These are phyloP conservation scores for Collybiopsis luxurians DNA, from an alignment of 768 basidiomycete genomes.

Conservation along the genomic window DNA sequence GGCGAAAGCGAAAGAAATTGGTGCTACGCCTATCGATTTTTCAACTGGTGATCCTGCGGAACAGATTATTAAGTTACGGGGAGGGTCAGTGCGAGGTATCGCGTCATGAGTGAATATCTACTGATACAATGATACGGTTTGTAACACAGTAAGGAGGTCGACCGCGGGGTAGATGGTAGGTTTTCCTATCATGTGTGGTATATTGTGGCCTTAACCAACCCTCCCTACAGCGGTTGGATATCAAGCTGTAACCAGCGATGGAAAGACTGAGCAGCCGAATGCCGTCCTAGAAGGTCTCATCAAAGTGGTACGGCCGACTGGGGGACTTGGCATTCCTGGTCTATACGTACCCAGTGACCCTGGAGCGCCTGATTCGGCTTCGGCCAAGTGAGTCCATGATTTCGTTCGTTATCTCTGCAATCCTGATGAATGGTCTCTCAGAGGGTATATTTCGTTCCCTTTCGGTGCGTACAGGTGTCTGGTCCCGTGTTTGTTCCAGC, in stretches of 20 bases:
- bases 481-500: too few relatives aligned
- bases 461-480: conserved; percentile 31
- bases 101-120: not conserved
- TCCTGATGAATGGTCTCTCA: conserved; percentile 9
- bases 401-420: not conserved
- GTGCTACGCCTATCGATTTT: conserved; percentile 49
- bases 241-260: conserved; percentile 50
- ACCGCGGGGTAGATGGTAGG: conserved; percentile 49
- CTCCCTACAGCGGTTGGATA: conserved; percentile 44
- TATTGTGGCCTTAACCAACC: not conserved
- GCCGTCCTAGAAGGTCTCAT: conserved; percentile 49
- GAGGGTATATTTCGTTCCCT: conserved; percentile 52
- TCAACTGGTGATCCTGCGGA: conserved; percentile 43
- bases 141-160: conserved; percentile 37
- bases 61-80: conserved; percentile 42
- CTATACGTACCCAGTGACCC: conserved; percentile 57
- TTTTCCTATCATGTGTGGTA: not conserved
- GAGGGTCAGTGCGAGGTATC: conserved; percentile 31
- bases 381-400: conserved; percentile 37
- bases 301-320: conserved; percentile 50
- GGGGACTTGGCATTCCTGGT: conserved; percentile 57
- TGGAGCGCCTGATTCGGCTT: conserved; percentile 50
- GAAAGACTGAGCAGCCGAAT: conserved; percentile 57
- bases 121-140: not conserved
- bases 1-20: conserved; percentile 49